Percentiles rank a stretch among this genome's conserved stretches.
Evolutionary conservation across 129 eudicot species (phyloP).

Genomic region (Lactuca saligna): DNA sequence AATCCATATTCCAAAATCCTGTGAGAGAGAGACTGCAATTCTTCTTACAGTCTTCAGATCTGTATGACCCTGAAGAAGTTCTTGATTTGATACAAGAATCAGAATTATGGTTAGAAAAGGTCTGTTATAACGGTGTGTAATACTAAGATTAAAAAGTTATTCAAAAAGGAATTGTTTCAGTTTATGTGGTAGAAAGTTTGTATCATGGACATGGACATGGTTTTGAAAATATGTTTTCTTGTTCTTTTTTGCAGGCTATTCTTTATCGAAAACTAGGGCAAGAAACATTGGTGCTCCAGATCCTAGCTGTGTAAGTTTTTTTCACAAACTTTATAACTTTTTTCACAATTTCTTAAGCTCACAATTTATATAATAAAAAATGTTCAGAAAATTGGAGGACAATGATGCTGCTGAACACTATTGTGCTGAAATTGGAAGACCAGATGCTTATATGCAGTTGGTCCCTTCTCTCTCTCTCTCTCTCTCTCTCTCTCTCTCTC

Average conservation of each 20-base stretch:
- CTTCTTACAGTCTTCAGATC: constrained; percentile 84
- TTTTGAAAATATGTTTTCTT: not conserved
- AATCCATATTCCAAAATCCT: constrained; percentile 59
- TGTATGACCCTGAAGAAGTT: constrained; percentile 90
- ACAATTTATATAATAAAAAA: constrained; percentile 2
- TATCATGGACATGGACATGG: too few species aligned
- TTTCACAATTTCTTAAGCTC: not conserved
- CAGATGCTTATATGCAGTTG: constrained; percentile 96
- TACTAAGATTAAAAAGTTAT: not conserved
- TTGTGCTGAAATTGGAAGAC: constrained; percentile 96
- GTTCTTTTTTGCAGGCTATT: constrained; percentile 66
- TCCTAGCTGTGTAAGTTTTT: constrained; percentile 81
- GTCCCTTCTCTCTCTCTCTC: constrained; percentile 39
- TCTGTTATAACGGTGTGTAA: constrained; percentile 20
- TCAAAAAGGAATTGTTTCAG: too few species aligned
- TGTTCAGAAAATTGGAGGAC: constrained; percentile 84
- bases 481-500: constrained; percentile 27
- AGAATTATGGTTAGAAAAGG: constrained; percentile 98
- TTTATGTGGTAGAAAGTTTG: too few species aligned
- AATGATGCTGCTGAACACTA: constrained; percentile 96
- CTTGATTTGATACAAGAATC: constrained; percentile 85
- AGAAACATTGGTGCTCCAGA: constrained; percentile 87
- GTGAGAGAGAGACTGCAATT: constrained; percentile 88
- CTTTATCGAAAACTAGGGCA: constrained; percentile 89
- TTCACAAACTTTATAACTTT: not conserved